phyloP scores from a whole-genome alignment of 306 rosid species.

The Rosa lucieae region DNA sequence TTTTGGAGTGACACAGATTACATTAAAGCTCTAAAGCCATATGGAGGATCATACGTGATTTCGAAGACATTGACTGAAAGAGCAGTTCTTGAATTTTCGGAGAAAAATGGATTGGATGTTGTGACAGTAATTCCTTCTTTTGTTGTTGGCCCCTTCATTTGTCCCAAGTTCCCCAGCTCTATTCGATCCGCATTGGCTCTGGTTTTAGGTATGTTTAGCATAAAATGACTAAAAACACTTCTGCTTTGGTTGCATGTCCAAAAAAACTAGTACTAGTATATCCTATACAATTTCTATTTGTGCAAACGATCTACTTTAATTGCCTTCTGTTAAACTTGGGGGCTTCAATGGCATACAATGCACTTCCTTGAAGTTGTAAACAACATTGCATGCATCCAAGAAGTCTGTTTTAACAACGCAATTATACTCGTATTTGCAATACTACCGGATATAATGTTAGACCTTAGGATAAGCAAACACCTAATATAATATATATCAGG shows the following conservation, averaged over 20 bases:
- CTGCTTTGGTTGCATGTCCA: neutral
- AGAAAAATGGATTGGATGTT: conserved; percentile 52
- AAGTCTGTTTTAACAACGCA: too few relatives aligned
- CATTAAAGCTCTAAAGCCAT: conserved; percentile 11
- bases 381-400: too few relatives aligned
- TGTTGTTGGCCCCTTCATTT: conserved; percentile 66
- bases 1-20: conserved; percentile 48
- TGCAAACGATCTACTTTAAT: neutral
- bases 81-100: conserved; percentile 56
- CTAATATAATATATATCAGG: too few relatives aligned
- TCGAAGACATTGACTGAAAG: conserved; percentile 63
- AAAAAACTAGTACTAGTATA: too few relatives aligned
- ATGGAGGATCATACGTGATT: conserved; percentile 31
- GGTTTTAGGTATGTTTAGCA: conserved; percentile 31
- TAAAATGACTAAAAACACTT: neutral
- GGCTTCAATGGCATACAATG: neutral
- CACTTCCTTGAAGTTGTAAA: neutral
- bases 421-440: too few relatives aligned
- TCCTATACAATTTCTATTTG: neutral
- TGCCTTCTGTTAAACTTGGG: neutral
- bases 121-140: conserved; percentile 50
- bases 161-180: conserved; percentile 53
- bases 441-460: neutral
- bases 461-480: neutral
- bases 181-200: conserved; percentile 8